These are phyloP conservation scores for Phtheirospermum japonicum DNA, from an alignment of 257 asterid genomes.

Conservation along the genomic window DNA sequence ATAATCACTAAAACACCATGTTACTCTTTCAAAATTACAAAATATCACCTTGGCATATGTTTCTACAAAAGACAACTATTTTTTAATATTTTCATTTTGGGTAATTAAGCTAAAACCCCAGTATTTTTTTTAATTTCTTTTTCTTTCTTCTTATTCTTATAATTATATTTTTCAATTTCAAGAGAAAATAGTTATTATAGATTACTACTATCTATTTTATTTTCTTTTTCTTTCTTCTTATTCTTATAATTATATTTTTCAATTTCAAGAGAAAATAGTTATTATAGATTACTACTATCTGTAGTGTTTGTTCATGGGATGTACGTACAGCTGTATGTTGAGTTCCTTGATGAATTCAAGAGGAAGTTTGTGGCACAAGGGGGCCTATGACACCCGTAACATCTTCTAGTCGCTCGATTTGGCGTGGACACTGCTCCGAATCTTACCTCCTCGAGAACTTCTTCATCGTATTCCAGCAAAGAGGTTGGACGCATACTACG, in stretches of 20 bases:
- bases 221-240: too few relatives aligned
- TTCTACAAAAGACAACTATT: too few relatives aligned
- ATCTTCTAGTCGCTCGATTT: conserved; percentile 90
- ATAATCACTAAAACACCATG: background rate
- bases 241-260: background rate
- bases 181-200: background rate
- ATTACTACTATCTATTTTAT: too few relatives aligned
- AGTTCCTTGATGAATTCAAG: conserved; percentile 81
- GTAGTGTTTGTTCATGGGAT: background rate
- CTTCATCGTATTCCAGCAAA: conserved; percentile 99
- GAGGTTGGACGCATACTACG: conserved; percentile 83
- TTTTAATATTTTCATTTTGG: too few relatives aligned
- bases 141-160: too few relatives aligned
- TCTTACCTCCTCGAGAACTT: conserved; percentile 96
- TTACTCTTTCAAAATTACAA: background rate
- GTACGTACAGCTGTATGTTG: conserved; percentile 65
- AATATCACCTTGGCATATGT: background rate
- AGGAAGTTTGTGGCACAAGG: conserved; percentile 78
- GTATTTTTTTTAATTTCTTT: too few relatives aligned
- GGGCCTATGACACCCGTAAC: conserved; percentile 87
- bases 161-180: background rate
- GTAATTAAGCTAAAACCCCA: background rate
- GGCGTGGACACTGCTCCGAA: conserved; percentile 98
- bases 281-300: conserved; percentile 21
- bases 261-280: background rate